Conservation (phyloP, 1,139 yeast genomes). For the Martiniozyma asiatica region DNA sequence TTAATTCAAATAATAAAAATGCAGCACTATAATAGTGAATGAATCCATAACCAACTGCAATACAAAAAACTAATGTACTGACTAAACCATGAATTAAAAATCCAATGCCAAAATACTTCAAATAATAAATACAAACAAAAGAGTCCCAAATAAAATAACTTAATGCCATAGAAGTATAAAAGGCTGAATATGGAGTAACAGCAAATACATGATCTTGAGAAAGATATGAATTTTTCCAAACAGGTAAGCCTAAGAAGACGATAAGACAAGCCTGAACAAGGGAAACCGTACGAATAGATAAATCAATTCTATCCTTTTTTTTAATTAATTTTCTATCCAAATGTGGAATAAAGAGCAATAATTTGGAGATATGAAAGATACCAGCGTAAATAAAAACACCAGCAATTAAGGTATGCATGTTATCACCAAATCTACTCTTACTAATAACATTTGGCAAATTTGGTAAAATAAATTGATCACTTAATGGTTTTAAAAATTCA, state of each 20-base stretch:
- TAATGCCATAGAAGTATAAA: conserved; percentile 57
- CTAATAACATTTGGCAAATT: conserved; percentile 6
- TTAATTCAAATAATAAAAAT: conserved; percentile 75
- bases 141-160: conserved; percentile 95
- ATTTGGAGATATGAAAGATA: conserved; percentile 31
- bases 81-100: conserved; percentile 80
- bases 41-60: conserved; percentile 53
- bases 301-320: conserved; percentile 46
- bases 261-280: conserved; percentile 68
- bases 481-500: conserved; percentile 8
- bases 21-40: conserved; percentile 74
- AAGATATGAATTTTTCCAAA: conserved; percentile 44
- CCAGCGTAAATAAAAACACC: conserved; percentile 30
- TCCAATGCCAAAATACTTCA: conserved; percentile 63
- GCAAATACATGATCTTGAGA: conserved; percentile 48
- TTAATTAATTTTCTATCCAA: conserved; percentile 28
- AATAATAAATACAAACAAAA: conserved; percentile 47
- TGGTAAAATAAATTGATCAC: conserved; percentile 30
- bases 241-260: conserved; percentile 40
- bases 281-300: conserved; percentile 83
- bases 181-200: conserved; percentile 60
- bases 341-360: conserved; percentile 27
- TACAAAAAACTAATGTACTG: conserved; percentile 61
- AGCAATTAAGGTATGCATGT: conserved; percentile 18
- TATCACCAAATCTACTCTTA: conserved; percentile 17